Evolutionary conservation across 2,329 filamentous ascomycete genomes (phyloP).

Genomic region (Cladophialophora psammophila): DNA sequence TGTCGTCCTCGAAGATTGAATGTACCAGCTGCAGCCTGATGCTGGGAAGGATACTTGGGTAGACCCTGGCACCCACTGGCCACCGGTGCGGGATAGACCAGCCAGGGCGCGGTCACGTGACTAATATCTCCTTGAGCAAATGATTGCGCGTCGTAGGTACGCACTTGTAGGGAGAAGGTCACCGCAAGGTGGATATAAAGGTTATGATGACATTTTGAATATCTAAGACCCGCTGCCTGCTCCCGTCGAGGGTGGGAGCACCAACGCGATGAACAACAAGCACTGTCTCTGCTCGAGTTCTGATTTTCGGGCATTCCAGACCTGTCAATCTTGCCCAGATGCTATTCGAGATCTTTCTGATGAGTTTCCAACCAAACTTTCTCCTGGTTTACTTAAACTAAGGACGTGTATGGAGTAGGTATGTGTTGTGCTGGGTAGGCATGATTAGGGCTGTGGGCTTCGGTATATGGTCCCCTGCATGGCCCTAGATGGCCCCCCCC

Average conservation of each 20-base stretch:
- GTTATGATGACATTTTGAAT: not conserved
- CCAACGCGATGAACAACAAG: too few relatives aligned
- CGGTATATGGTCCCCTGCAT: not conserved
- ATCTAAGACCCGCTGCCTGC: not conserved
- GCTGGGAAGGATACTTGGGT: not conserved
- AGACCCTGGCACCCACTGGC: conserved; percentile 4
- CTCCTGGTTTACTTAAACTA: too few relatives aligned
- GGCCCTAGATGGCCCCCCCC: not conserved
- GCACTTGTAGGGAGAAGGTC: not conserved
- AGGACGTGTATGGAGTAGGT: too few relatives aligned
- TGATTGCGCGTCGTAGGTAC: not conserved
- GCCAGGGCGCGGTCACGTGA: not conserved
- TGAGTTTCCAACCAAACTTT: not conserved
- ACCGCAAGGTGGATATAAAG: not conserved
- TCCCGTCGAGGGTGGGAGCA: too few relatives aligned
- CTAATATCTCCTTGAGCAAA: not conserved
- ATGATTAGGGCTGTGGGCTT: not conserved
- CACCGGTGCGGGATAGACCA: conserved; percentile 1
- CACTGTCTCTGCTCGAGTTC: not conserved
- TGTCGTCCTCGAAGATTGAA: conserved; percentile 3
- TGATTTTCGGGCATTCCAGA: not conserved
- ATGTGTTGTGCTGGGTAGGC: not conserved
- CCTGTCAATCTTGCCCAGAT: not conserved
- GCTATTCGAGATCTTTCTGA: not conserved
- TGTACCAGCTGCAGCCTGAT: conserved; percentile 16